Evolutionary conservation across 768 basidiomycete genomes (phyloP).

Genomic region (Xanthoconium purpureum): DNA sequence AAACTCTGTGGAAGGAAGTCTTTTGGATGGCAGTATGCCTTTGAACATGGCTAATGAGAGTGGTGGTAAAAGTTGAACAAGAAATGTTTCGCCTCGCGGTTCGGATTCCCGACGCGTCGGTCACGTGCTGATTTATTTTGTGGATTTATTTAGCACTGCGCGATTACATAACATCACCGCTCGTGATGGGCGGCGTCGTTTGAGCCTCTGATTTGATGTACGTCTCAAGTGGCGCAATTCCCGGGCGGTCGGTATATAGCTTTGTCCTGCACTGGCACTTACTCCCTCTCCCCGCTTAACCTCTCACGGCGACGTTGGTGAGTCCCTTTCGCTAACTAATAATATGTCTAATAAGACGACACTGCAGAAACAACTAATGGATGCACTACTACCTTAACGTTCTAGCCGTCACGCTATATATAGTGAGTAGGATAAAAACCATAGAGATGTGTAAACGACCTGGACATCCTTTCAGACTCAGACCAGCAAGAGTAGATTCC

Average conservation of each 20-base stretch:
- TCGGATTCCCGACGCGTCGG: conserved; percentile 30
- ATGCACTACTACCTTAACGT: conserved; percentile 14
- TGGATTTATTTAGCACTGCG: neutral
- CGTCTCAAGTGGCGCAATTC: conserved; percentile 29
- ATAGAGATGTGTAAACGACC: neutral
- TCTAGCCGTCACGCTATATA: conserved; percentile 8
- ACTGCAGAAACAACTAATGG: conserved; percentile 12
- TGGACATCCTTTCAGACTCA: conserved; percentile 16
- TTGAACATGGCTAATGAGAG: conserved; percentile 61
- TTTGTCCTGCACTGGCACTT: neutral
- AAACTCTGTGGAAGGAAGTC: conserved; percentile 65
- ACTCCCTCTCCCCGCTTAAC: neutral
- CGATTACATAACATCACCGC: conserved; percentile 18
- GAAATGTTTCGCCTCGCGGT: conserved; percentile 23
- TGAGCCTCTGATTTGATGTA: conserved; percentile 9
- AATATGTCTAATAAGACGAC: conserved; percentile 13
- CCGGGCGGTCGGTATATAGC: conserved; percentile 33
- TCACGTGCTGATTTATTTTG: conserved; percentile 35
- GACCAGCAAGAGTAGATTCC: conserved; percentile 28
- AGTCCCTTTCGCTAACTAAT: conserved; percentile 3
- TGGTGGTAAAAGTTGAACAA: conserved; percentile 4
- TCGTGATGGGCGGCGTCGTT: conserved; percentile 15
- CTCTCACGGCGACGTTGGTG: neutral
- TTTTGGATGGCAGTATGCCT: conserved; percentile 68
- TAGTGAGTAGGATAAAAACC: conserved; percentile 19